Conservation (phyloP, 2,329 filamentous ascomycete genomes). For the Sodiomyces alkalinus region DNA sequence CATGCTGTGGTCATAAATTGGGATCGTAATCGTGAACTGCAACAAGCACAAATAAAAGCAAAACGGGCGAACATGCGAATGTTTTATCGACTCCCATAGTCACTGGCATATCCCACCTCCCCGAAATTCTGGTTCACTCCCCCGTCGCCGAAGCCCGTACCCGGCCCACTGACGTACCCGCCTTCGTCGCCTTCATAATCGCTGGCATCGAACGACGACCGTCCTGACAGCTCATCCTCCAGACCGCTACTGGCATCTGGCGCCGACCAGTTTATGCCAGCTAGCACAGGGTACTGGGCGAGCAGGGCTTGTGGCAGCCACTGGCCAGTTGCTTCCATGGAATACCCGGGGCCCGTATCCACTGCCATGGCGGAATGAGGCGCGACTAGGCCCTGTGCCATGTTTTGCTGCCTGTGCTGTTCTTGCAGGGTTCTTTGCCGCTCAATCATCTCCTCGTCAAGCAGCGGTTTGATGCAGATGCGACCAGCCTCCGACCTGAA, state of each 20-base stretch:
- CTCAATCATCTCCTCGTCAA: conserved; percentile 85
- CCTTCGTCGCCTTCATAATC: conserved; percentile 61
- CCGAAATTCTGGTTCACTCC: conserved; percentile 39
- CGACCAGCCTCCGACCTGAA: conserved; percentile 92
- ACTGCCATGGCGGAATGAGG: conserved; percentile 39
- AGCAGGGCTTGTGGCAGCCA: conserved; percentile 80
- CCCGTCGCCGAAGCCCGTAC: conserved; percentile 42
- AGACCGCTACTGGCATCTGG: conserved; percentile 52
- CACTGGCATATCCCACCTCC: conserved; percentile 37
- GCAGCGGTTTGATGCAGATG: conserved; percentile 90
- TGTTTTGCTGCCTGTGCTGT: conserved; percentile 51
- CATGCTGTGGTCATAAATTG: no score
- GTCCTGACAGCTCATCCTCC: conserved; percentile 62
- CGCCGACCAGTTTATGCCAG: conserved; percentile 68
- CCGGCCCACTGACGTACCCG: conserved; percentile 49
- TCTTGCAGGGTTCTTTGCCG: conserved; percentile 62
- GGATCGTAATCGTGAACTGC: no score
- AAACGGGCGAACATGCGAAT: no score
- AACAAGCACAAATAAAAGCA: no score
- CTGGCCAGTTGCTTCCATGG: conserved; percentile 37
- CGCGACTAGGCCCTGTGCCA: conserved; percentile 43
- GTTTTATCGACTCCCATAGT: conserved; percentile 22
- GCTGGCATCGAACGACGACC: conserved; percentile 69
- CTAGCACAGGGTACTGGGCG: conserved; percentile 86
- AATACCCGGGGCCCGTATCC: conserved; percentile 43